These are phyloP conservation scores for Ascochyta koolunga DNA, from an alignment of 2,329 filamentous ascomycete species.

Conservation along the genomic window DNA sequence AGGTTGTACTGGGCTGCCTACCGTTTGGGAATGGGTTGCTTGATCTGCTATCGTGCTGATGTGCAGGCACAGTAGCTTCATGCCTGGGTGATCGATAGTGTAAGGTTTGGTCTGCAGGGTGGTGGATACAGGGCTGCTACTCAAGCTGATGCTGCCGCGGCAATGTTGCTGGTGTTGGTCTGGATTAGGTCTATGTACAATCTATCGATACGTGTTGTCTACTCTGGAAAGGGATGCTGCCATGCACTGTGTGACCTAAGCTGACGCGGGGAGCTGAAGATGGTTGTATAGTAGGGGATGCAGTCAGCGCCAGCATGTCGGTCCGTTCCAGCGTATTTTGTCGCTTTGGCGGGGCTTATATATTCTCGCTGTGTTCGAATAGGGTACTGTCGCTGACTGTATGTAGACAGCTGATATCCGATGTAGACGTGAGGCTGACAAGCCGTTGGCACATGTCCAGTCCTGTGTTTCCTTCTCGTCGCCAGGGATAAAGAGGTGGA, in stretches of 20 bases:
- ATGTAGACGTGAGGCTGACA: slow-evolving; percentile 2
- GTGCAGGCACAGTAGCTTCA: no score
- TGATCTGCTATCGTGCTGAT: no score
- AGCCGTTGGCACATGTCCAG: not conserved
- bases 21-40: no score
- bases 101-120: no score
- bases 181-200: slow-evolving; percentile 11
- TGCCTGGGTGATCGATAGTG: no score
- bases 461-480: not conserved
- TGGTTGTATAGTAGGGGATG: not conserved
- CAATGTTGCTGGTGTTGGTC: not conserved
- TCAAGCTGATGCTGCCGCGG: not conserved
- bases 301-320: slow-evolving; percentile 17
- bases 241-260: not conserved
- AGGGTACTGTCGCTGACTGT: slow-evolving; percentile 8
- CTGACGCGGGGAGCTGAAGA: slow-evolving; percentile 13
- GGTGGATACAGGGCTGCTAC: not conserved
- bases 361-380: slow-evolving; percentile 2
- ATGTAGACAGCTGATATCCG: not conserved
- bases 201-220: slow-evolving; percentile 12
- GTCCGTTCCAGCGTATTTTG: slow-evolving; percentile 8
- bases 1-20: no score
- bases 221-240: not conserved
- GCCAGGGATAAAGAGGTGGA: not conserved
- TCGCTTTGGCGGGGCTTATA: not conserved